Evolutionary conservation across 2,329 filamentous ascomycete genomes (phyloP).

Genomic region (Aspergillus ochraceus): DNA sequence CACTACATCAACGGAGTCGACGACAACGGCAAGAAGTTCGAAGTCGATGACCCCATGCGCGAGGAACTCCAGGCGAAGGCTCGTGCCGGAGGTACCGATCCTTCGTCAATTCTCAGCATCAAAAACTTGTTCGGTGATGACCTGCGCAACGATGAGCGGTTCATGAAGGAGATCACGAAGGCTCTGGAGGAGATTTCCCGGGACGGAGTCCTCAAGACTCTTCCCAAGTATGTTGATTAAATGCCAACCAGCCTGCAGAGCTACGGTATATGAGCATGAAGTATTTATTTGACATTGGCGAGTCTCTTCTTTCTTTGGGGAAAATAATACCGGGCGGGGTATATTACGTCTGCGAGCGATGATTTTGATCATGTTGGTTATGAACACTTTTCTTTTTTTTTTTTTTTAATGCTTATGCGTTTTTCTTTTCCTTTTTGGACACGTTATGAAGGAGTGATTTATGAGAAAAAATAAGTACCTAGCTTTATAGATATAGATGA

Average conservation of each 20-base stretch:
- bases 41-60: slow-evolving; percentile 51
- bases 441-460: neutral
- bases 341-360: neutral
- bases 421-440: neutral
- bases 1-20: slow-evolving; percentile 53
- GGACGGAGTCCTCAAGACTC: slow-evolving; percentile 52
- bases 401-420: neutral
- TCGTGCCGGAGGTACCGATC: slow-evolving; percentile 44
- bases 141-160: slow-evolving; percentile 50
- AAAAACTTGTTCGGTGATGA: slow-evolving; percentile 54
- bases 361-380: neutral
- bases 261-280: too few relatives aligned
- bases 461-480: neutral
- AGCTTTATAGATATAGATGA: neutral
- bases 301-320: neutral
- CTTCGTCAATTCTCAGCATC: slow-evolving; percentile 47
- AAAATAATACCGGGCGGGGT: neutral
- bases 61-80: slow-evolving; percentile 51
- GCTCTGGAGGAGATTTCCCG: slow-evolving; percentile 50
- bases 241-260: neutral
- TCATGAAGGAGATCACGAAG: slow-evolving; percentile 48
- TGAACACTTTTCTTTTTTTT: neutral
- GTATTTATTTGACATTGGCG: neutral
- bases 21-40: slow-evolving; percentile 45
- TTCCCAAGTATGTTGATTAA: slow-evolving; percentile 51